Evolutionary conservation across 2,329 filamentous ascomycete genomes (phyloP), one percentile per base, ranked within the genome.

Genomic region (Fusarium nodosum): DNA sequence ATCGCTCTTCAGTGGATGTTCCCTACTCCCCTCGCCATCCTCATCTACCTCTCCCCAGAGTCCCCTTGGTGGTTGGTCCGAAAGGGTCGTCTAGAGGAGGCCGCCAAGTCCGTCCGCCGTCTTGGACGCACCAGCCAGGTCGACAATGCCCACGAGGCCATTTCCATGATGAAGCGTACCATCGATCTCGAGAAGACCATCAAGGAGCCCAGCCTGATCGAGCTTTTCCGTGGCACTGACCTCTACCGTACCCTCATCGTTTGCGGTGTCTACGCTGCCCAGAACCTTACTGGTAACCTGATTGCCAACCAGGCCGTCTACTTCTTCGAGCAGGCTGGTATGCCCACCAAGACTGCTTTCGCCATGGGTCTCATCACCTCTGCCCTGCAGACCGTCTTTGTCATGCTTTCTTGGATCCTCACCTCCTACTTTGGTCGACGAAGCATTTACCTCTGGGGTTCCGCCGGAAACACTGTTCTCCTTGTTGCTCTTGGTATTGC

Each of bases 331-430:
- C 77, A 90, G 83, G 89, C 89, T 56, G 88, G 88, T 56, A 85
- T 91, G 70, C 60, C 62, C 2, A 78, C 76, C 6, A 79, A 89
- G 70, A 83, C 80, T 30, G 85, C 89, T 6, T 91, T 91, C 74
- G 85, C 84, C 38, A 81, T 91, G 18, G 86, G 86, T 77, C 84
- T 91, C 30, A 90, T 90, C 77, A 90, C 86, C 53, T 90, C 89
- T 0, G 86, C 83, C 50, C 87, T 91, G 3, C 87, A 90, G 75
- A 81, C 78, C 77, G 78, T 91, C 75, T 83, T 89, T 64, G 87
- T 89, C 76, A 90, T 90, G 84, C 81, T 89, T 42, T 91, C 88
- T 60, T 91, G 89, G 89, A 79, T 90, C 58, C 84, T 91, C 51
- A 91, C 87, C 16, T 84, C 85, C 2, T 90, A 88, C 77, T 82